A percentile compares a stretch with the other conserved stretches of the same genome.
These are phyloP conservation scores for Trametes coccinea DNA, from an alignment of 768 basidiomycete genomes.

Conservation along the genomic window DNA sequence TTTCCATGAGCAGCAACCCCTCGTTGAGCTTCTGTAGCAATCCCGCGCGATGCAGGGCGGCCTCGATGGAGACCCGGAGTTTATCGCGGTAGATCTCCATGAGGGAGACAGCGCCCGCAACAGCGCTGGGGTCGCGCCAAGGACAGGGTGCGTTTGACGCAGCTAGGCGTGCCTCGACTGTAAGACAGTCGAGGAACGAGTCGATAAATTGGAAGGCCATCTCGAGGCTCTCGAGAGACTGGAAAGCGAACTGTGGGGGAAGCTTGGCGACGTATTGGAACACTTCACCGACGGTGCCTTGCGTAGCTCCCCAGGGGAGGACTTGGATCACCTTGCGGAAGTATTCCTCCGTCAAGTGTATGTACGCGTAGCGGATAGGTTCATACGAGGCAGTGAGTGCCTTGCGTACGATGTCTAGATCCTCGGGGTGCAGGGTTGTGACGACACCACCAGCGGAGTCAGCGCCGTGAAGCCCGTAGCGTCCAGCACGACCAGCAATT, in stretches of 20 bases:
- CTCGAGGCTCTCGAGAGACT: slow-evolving; percentile 26
- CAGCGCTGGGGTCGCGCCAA: slow-evolving; percentile 44
- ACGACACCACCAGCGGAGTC: slow-evolving; percentile 59
- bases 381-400: slow-evolving; percentile 55
- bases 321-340: slow-evolving; percentile 35
- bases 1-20: slow-evolving; percentile 40
- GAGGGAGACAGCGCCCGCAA: slow-evolving; percentile 40
- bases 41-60: slow-evolving; percentile 37
- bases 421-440: slow-evolving; percentile 65
- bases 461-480: slow-evolving; percentile 67
- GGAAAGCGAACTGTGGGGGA: slow-evolving; percentile 45
- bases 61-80: slow-evolving; percentile 45
- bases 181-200: slow-evolving; percentile 36
- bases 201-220: slow-evolving; percentile 48
- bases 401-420: slow-evolving; percentile 58
- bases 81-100: slow-evolving; percentile 43
- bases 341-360: slow-evolving; percentile 37
- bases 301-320: slow-evolving; percentile 46
- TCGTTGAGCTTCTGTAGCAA: slow-evolving; percentile 44
- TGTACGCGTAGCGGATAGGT: slow-evolving; percentile 52
- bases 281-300: slow-evolving; percentile 49
- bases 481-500: slow-evolving; percentile 92
- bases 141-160: slow-evolving; percentile 55
- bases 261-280: slow-evolving; percentile 48
- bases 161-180: slow-evolving; percentile 44